Percentiles rank a stretch among this genome's conserved stretches.
phyloP scores from a whole-genome alignment of 345 rosid genomes.

The Tarenaya hassleriana region DNA sequence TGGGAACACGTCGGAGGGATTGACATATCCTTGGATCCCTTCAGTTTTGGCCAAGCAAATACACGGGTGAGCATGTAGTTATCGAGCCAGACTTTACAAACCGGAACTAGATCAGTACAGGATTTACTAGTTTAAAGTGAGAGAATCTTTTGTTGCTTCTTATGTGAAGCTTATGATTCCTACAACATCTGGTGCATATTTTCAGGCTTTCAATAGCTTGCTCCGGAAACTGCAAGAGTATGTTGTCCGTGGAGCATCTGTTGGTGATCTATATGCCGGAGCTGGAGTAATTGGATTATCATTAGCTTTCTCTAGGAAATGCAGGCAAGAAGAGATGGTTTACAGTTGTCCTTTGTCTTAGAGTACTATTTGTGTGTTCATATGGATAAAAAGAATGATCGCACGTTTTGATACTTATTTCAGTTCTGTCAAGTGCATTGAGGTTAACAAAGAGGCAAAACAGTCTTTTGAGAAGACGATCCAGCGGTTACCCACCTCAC shows the following conservation, averaged over 20 bases:
- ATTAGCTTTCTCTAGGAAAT: conserved; percentile 71
- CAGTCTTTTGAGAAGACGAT: conserved; percentile 80
- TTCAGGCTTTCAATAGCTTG: conserved; percentile 53
- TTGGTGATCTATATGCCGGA: conserved; percentile 94
- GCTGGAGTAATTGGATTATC: conserved; percentile 94
- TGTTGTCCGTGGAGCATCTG: conserved; percentile 80
- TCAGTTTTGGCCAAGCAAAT: conserved; percentile 97
- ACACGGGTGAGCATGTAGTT: conserved; percentile 44
- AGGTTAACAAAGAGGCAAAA: conserved; percentile 87
- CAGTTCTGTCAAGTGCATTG: conserved; percentile 87
- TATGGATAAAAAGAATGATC: conserved; percentile 16
- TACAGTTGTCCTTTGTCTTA: conserved; percentile 1
- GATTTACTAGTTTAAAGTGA: neutral
- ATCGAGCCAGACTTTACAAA: conserved; percentile 1
- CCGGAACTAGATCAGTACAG: neutral
- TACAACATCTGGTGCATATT: conserved; percentile 13
- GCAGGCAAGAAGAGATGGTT: conserved; percentile 54
- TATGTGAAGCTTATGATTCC: conserved; percentile 3
- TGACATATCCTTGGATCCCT: conserved; percentile 84
- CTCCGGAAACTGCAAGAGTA: conserved; percentile 81
- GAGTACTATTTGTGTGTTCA: conserved; percentile 11
- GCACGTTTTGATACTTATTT: conserved; percentile 19
- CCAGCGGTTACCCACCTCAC: conserved; percentile 63
- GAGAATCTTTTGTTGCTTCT: neutral
- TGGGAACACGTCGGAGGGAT: conserved; percentile 96